Conservation (phyloP, 1,284 basidiomycete genomes). For the Rhodotorula mucilaginosa region DNA sequence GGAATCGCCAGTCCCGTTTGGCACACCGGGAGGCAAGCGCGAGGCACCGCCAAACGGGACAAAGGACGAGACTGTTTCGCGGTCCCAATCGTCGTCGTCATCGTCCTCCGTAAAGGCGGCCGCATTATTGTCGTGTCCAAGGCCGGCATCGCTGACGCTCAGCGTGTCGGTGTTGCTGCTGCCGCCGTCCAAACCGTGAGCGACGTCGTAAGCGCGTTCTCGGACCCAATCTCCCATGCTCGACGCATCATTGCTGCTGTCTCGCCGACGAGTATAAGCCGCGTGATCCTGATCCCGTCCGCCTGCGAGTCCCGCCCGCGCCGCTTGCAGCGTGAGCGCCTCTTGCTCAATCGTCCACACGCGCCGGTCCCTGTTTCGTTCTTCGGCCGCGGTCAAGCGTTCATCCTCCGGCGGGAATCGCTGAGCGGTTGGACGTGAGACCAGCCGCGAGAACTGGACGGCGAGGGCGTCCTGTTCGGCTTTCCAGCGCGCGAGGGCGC, state of each 20-base stretch:
- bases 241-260: background rate
- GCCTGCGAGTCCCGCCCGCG: too few species aligned
- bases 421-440: background rate
- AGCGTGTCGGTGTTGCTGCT: too few species aligned
- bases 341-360: too few species aligned
- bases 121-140: background rate
- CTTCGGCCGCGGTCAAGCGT: background rate
- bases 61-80: conserved; percentile 5
- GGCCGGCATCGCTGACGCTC: background rate
- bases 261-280: background rate
- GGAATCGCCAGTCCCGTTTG: too few species aligned
- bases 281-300: too few species aligned
- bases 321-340: too few species aligned
- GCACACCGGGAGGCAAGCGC: background rate
- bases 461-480: background rate
- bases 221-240: conserved; percentile 5
- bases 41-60: background rate
- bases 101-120: background rate
- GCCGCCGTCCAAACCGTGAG: background rate
- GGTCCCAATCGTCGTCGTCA: conserved; percentile 12
- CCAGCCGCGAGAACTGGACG: background rate
- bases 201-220: background rate
- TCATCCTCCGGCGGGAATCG: background rate
- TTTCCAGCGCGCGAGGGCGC: background rate
- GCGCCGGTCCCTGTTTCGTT: too few species aligned